phyloP scores from a whole-genome alignment of 2,329 filamentous ascomycete genomes.

The Juglanconis oblonga region DNA sequence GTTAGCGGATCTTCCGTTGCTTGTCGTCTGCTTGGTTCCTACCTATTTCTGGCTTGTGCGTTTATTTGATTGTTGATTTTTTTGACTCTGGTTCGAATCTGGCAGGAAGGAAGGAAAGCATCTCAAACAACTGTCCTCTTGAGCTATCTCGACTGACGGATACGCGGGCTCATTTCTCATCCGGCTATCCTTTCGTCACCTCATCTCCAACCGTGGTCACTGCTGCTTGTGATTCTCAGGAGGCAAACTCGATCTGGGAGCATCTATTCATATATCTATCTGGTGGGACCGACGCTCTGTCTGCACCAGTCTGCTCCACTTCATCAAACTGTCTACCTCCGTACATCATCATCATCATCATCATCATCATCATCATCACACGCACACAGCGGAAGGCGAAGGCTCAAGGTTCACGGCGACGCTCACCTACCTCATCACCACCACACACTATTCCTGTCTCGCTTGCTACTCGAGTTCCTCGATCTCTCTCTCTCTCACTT shows the following conservation, averaged over 20 bases:
- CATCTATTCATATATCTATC: constrained; percentile 12
- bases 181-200: neutral
- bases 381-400: no score
- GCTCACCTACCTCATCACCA: no score
- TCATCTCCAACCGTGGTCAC: constrained; percentile 4
- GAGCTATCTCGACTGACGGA: neutral
- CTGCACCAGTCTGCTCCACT: neutral
- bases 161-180: constrained; percentile 6
- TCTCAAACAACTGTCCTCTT: neutral
- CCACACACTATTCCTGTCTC: no score
- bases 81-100: constrained; percentile 4
- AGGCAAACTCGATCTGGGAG: neutral
- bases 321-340: neutral
- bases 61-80: neutral
- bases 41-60: neutral
- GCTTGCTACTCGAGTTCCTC: no score
- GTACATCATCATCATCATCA: no score
- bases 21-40: constrained; percentile 4
- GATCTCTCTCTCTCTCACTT: neutral
- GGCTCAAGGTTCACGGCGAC: no score
- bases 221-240: neutral
- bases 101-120: constrained; percentile 11
- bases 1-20: neutral
- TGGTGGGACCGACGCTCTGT: constrained; percentile 7
- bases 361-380: no score